Conservation (phyloP, 345 rosid species). For the Syzygium oleosum region DNA sequence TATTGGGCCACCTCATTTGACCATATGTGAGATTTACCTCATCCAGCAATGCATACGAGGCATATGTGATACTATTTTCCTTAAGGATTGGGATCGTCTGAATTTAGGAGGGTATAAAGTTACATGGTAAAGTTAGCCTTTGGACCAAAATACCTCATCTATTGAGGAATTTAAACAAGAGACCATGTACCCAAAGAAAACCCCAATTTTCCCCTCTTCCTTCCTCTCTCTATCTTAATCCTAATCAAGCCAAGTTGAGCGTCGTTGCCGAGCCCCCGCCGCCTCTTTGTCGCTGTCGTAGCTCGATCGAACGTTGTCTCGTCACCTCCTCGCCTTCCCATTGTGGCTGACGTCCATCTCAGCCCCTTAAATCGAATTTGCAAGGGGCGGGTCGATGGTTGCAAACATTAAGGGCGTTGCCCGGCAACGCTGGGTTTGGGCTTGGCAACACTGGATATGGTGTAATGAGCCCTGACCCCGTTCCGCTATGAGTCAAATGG, state of each 20-base stretch:
- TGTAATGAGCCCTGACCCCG: not conserved
- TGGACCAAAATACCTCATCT: not conserved
- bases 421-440: not conserved
- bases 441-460: not conserved
- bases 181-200: not conserved
- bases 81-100: too few species aligned
- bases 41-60: not conserved
- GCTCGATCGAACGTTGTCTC: not conserved
- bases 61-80: too few species aligned
- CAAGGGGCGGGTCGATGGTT: not conserved
- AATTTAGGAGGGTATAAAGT: too few species aligned
- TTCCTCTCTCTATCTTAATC: not conserved
- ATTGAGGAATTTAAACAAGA: not conserved
- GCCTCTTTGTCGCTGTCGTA: accelerated
- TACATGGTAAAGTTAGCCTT: too few species aligned
- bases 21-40: not conserved
- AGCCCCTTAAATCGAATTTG: not conserved
- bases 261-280: not conserved
- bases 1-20: too few species aligned
- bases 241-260: not conserved
- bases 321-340: not conserved
- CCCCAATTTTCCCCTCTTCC: not conserved
- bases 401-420: not conserved
- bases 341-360: not conserved
- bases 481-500: not conserved